These are phyloP conservation scores for Thermoascus crustaceus DNA, from an alignment of 2,329 filamentous ascomycete species.

Conservation along the genomic window DNA sequence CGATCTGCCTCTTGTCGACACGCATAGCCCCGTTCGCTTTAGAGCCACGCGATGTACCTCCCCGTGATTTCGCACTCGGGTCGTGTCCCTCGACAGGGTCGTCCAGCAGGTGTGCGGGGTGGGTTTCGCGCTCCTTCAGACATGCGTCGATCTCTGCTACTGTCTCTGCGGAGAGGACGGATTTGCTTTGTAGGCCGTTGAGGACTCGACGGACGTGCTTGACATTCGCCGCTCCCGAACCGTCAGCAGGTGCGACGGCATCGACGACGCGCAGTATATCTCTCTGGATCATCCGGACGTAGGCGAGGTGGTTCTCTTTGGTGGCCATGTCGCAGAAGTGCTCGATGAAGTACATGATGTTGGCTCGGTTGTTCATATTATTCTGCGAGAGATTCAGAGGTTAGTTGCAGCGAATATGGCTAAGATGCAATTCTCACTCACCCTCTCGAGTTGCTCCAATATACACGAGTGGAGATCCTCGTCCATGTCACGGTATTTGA, in stretches of 20 bases:
- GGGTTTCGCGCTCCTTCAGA: constrained; percentile 67
- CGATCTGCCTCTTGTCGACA: constrained; percentile 79
- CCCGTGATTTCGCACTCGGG: constrained; percentile 17
- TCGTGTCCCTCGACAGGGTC: constrained; percentile 26
- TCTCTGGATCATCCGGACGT: constrained; percentile 87
- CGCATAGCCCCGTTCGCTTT: constrained; percentile 35
- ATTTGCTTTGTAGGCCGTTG: constrained; percentile 59
- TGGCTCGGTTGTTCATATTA: constrained; percentile 93
- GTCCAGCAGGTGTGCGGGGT: constrained; percentile 48
- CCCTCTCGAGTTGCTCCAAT: constrained; percentile 83
- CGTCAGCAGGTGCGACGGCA: constrained; percentile 78
- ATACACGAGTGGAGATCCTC: constrained; percentile 98
- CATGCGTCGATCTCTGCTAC: constrained; percentile 75
- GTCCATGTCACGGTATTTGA: constrained; percentile 89
- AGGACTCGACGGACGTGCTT: constrained; percentile 83
- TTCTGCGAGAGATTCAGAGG: constrained; percentile 45
- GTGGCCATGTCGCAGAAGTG: constrained; percentile 81
- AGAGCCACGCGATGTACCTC: constrained; percentile 19
- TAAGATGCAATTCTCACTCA: constrained; percentile 31
- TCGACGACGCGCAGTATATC: constrained; percentile 90
- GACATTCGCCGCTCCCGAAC: constrained; percentile 84
- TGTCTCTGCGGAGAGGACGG: constrained; percentile 64
- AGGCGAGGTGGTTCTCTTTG: constrained; percentile 67
- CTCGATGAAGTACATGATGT: constrained; percentile 99
- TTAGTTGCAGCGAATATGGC: constrained; percentile 4